These are phyloP conservation scores for Celoporthe dispersa DNA, from an alignment of 2,329 filamentous ascomycete genomes.

Conservation along the genomic window DNA sequence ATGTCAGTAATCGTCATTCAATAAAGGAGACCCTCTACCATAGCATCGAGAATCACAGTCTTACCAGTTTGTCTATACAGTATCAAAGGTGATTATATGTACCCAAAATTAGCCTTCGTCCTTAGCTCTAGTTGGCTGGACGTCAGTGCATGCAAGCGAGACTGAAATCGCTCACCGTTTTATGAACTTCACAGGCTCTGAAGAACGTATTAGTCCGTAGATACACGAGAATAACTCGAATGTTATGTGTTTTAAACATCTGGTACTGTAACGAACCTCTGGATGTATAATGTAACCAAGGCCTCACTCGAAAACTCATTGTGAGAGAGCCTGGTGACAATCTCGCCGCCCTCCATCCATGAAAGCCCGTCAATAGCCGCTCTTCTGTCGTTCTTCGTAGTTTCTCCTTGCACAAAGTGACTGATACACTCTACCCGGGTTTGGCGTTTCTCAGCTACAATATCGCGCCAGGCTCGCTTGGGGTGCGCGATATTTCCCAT, in stretches of 20 bases:
- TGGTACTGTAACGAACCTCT: constrained; percentile 9
- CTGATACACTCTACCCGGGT: constrained; percentile 1
- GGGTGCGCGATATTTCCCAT: not conserved
- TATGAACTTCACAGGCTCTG: constrained; percentile 15
- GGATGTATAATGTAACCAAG: not conserved
- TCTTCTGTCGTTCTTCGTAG: not conserved
- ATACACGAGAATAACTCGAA: not conserved
- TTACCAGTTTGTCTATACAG: constrained; percentile 27
- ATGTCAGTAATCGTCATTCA: not conserved
- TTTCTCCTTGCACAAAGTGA: not conserved
- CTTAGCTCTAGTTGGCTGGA: not conserved
- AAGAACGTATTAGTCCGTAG: not conserved
- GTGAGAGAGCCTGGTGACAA: not conserved
- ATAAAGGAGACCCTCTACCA: not conserved
- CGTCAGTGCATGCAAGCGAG: too few species aligned
- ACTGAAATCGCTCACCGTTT: constrained; percentile 8
- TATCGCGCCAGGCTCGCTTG: constrained; percentile 19
- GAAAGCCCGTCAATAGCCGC: not conserved
- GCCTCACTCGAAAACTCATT: not conserved
- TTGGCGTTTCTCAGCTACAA: constrained; percentile 19
- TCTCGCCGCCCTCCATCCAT: not conserved
- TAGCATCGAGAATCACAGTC: too few species aligned
- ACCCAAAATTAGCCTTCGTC: not conserved
- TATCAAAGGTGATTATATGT: not conserved
- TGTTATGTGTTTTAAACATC: too few species aligned